Conservation (phyloP, 331 rosid genomes). For the Cydonia oblonga region DNA sequence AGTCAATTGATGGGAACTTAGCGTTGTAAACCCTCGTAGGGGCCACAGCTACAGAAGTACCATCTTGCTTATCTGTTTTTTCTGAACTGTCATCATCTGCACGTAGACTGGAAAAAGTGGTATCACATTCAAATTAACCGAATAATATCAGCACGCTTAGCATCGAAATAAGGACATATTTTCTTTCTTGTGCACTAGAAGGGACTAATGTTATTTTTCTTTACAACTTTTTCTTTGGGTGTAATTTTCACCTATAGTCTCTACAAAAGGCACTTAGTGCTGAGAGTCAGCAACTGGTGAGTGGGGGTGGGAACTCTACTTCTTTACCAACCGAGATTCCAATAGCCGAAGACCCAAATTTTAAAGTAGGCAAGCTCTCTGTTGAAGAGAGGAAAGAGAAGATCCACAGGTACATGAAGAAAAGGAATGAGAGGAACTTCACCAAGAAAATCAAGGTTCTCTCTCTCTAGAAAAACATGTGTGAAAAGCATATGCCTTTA, state of each 20-base stretch:
- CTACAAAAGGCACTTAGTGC: conserved; percentile 38
- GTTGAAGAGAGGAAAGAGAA: conserved; percentile 84
- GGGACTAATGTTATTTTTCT: background rate
- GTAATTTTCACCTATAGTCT: background rate
- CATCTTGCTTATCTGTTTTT: conserved; percentile 3
- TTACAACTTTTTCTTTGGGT: background rate
- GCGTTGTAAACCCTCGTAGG: conserved; percentile 3
- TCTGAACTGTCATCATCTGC: conserved; percentile 21
- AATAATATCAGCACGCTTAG: background rate
- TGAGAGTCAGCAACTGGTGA: conserved; percentile 56
- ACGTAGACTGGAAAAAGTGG: conserved; percentile 3
- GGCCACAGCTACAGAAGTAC: conserved; percentile 3
- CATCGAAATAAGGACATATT: background rate
- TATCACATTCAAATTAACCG: conserved; percentile 6
- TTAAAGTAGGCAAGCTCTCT: conserved; percentile 85
- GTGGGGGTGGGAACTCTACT: conserved; percentile 50
- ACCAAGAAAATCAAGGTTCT: conserved; percentile 99
- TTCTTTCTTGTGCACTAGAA: background rate
- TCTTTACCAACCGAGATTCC: conserved; percentile 58
- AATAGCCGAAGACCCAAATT: conserved; percentile 58
- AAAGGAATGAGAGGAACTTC: conserved; percentile 86
- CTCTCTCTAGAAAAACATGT: no score
- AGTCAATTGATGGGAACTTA: background rate
- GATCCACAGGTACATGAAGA: conserved; percentile 90
- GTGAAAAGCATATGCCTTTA: background rate